phyloP scores from a whole-genome alignment of 2,329 filamentous ascomycete genomes.

The Plenodomus lindquistii region DNA sequence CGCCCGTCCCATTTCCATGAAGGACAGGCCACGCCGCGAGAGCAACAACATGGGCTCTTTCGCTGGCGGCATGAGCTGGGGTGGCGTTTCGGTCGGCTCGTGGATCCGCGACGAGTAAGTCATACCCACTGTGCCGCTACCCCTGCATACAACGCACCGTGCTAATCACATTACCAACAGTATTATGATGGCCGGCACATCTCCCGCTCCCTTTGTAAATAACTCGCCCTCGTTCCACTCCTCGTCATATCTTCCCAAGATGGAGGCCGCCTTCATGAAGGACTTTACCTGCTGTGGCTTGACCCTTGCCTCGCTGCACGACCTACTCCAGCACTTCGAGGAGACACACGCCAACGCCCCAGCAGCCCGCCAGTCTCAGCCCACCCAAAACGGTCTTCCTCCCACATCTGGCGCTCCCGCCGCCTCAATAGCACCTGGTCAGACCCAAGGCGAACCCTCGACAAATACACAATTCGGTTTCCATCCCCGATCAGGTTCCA shows the following conservation, averaged over 20 bases:
- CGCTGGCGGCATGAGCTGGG: conserved; percentile 90
- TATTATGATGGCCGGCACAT: conserved; percentile 94
- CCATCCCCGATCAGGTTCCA: conserved; percentile 46
- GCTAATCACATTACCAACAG: conserved; percentile 51
- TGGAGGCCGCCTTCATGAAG: conserved; percentile 96
- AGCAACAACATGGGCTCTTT: conserved; percentile 65
- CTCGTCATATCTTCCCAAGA: conserved; percentile 92
- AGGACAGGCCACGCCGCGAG: conserved; percentile 60
- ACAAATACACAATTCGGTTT: conserved; percentile 45
- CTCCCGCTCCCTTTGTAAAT: conserved; percentile 75
- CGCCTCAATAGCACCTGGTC: conserved; percentile 49
- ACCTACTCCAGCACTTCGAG: conserved; percentile 94
- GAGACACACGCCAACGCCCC: conserved; percentile 82
- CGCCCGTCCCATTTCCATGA: conserved; percentile 64
- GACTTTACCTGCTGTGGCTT: conserved; percentile 95
- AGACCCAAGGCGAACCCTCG: conserved; percentile 45
- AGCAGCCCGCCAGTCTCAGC: conserved; percentile 54
- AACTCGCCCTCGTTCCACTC: conserved; percentile 96
- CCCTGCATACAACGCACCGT: not conserved
- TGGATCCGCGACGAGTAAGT: conserved; percentile 98
- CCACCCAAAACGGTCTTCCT: conserved; percentile 50
- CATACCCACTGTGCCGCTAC: conserved; percentile 1
- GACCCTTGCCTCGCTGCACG: conserved; percentile 87
- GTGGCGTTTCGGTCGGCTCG: conserved; percentile 91
- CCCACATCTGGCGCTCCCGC: conserved; percentile 31